Evolutionary conservation across 2,329 filamentous ascomycete genomes (phyloP).

Genomic region (Hypoxylon sp.): DNA sequence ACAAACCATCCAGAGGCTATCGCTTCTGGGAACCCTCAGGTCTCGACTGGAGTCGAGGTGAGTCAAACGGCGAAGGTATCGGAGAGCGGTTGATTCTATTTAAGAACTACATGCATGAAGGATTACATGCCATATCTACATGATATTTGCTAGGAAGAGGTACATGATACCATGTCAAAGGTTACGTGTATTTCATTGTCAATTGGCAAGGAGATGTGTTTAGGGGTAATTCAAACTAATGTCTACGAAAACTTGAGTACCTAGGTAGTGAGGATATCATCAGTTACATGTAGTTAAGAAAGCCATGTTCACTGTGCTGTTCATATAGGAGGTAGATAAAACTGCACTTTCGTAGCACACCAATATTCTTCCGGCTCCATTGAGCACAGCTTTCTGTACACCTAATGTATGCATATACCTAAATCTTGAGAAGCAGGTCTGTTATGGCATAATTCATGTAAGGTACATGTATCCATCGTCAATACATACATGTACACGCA

Average conservation of each 20-base stretch:
- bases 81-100: constrained; percentile 14
- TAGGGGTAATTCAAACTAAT: not conserved
- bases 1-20: constrained; percentile 10
- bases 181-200: not conserved
- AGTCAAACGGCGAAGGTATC: constrained; percentile 29
- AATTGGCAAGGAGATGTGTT: not conserved
- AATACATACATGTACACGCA: no score
- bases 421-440: no score
- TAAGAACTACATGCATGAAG: not conserved
- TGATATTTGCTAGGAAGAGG: no score
- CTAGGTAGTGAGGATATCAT: not conserved
- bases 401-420: no score
- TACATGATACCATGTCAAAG: no score
- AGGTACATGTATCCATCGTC: no score
- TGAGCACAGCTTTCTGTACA: not conserved
- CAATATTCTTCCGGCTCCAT: not conserved
- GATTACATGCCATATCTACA: no score
- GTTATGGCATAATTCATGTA: no score
- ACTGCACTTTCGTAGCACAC: not conserved
- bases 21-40: constrained; percentile 25
- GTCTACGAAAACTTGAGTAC: not conserved
- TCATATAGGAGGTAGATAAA: not conserved
- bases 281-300: not conserved
- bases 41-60: constrained; percentile 34
- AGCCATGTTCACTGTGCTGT: not conserved